Conservation (phyloP, 805 yeast species). For the Metschnikowia lachancei region DNA sequence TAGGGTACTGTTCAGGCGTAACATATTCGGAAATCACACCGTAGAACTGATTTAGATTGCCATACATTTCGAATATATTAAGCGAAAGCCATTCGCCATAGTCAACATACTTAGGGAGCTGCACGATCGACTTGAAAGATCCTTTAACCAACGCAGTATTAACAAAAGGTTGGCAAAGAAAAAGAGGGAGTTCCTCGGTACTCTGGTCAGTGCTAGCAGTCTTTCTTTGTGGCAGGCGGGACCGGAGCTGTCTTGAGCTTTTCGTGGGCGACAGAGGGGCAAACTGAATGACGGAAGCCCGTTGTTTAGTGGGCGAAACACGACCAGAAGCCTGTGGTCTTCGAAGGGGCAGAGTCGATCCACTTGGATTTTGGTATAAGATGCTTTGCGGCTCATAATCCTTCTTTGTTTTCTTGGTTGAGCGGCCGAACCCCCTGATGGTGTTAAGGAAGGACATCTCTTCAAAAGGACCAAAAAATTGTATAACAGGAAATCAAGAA, state of each 20-base stretch:
- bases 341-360: conserved; percentile 36
- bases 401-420: conserved; percentile 45
- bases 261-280: conserved; percentile 27
- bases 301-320: conserved; percentile 37
- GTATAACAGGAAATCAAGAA: no score
- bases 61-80: conserved; percentile 85
- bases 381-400: conserved; percentile 25
- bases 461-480: no score
- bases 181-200: conserved; percentile 50
- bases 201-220: conserved; percentile 2
- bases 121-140: conserved; percentile 92
- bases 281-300: conserved; percentile 24
- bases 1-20: conserved; percentile 83
- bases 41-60: conserved; percentile 81
- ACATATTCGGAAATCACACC: conserved; percentile 89
- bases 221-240: conserved; percentile 20
- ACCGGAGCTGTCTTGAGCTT: conserved; percentile 12
- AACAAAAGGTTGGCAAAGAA: conserved; percentile 88
- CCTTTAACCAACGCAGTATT: conserved; percentile 95
- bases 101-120: conserved; percentile 91
- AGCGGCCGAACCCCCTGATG: conserved; percentile 47
- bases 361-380: conserved; percentile 33
- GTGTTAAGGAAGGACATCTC: conserved; percentile 47
- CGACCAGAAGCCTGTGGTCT: conserved; percentile 41
- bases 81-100: conserved; percentile 94